Evolutionary conservation across 2,329 filamentous ascomycete species (phyloP).

Genomic region (Beauveria asiatica): DNA sequence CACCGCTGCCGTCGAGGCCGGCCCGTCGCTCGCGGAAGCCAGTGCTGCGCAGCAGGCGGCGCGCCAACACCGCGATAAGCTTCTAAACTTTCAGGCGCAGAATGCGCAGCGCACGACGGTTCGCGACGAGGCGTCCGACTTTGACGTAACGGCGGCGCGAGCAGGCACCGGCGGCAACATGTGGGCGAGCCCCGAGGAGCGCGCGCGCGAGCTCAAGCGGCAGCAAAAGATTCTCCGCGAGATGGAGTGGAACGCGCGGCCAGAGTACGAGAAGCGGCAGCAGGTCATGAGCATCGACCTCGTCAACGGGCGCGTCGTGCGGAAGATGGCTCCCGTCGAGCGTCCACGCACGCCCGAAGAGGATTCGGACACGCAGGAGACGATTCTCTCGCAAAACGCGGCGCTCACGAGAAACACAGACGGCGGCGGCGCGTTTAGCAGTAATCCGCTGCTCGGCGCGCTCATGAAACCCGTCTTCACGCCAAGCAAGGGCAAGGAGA

Average conservation of each 20-base stretch:
- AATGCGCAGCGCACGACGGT: slow-evolving; percentile 79
- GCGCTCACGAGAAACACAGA: slow-evolving; percentile 21
- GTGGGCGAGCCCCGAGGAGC: slow-evolving; percentile 78
- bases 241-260: slow-evolving; percentile 75
- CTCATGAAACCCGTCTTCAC: slow-evolving; percentile 57
- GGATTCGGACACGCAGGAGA: slow-evolving; percentile 21
- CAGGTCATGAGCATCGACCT: slow-evolving; percentile 82
- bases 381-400: slow-evolving; percentile 13
- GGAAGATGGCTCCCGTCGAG: slow-evolving; percentile 58
- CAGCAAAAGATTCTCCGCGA: slow-evolving; percentile 79
- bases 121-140: slow-evolving; percentile 70
- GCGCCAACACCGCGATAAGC: slow-evolving; percentile 68
- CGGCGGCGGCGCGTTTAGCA: slow-evolving; percentile 58
- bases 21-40: slow-evolving; percentile 41
- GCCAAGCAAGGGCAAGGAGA: slow-evolving; percentile 40
- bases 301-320: slow-evolving; percentile 66
- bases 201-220: slow-evolving; percentile 72
- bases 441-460: slow-evolving; percentile 57
- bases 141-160: slow-evolving; percentile 42
- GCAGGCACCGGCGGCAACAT: slow-evolving; percentile 43
- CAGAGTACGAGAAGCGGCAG: slow-evolving; percentile 81
- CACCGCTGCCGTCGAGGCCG: slow-evolving; percentile 18
- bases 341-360: slow-evolving; percentile 43
- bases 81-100: slow-evolving; percentile 75
- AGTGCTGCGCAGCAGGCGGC: slow-evolving; percentile 51